Base-by-base conservation (phyloP, 371 early-diverging fungal species). In the Nematocida sp. region DNA sequence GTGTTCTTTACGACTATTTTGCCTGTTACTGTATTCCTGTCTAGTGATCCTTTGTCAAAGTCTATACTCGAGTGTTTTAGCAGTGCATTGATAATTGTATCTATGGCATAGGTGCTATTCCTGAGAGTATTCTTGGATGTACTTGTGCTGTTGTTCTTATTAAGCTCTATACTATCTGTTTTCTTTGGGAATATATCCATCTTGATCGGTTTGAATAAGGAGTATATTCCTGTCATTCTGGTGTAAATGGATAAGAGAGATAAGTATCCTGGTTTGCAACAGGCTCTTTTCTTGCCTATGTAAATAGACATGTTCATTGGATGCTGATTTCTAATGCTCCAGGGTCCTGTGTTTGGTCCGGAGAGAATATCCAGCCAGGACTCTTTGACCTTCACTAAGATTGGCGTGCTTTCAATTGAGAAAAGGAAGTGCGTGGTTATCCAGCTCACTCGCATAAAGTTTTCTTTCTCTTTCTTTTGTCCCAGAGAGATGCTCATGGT, bases 391-490 rank as follows among this genome's bases (percentile, higher is more conserved):
- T 9, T 34, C 9, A 55, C 11, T 13, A 31, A 21, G n/a, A 55
- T 5, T 19, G 55, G 55, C 5, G 11, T n/a, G 7, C 35, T 32
- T 5, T 23, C 25, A 21, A 55, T 21, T 5, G 23, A 34, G n/a
- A 55, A 34, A 34, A 32, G 7, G 25, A 55, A 55, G 5, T 5
- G 13, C n/a, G 55, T 34, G 15, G 7, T 5, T 9, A 9, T n/a
- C 61, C 61, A 61, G 3, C 35, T 21, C 25, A 61, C 43, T 5
- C 43, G 40, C 11, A 61, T 47, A 35, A 43, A 61, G 11, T 41
- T 61, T 7, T 43, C 46, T n/a, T n/a, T n/a, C 37, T 45, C 46
- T 3, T 23, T 45, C 17, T 37, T 61, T 13, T 41, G 4, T 13
- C n/a, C 17, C 23, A 61, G 11, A 55, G 7, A 7, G 9, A 55